phyloP scores from a whole-genome alignment of 495 filamentous ascomycete species.

The Letharia columbiana region DNA sequence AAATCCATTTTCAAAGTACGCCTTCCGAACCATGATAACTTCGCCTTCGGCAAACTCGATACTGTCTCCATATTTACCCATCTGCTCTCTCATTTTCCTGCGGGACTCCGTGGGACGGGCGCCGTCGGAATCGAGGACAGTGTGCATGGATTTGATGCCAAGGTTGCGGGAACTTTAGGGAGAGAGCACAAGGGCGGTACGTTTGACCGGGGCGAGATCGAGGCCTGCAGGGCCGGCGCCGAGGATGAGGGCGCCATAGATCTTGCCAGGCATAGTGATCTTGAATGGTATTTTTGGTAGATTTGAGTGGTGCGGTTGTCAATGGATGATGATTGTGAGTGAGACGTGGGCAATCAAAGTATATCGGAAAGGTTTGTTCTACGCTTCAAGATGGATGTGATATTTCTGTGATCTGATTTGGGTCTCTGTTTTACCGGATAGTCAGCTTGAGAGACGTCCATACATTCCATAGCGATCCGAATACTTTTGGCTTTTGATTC shows the following conservation, averaged over 20 bases:
- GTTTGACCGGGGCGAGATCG: constrained; percentile 34
- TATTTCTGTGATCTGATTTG: too few relatives aligned
- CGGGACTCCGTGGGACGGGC: constrained; percentile 31
- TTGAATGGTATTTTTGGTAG: not conserved
- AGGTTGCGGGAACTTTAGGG: constrained; percentile 9
- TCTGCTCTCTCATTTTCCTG: constrained; percentile 28
- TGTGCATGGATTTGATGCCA: constrained; percentile 25
- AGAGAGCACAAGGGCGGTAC: constrained; percentile 36
- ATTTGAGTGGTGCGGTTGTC: not conserved
- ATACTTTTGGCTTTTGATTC: not conserved
- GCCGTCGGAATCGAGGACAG: constrained; percentile 36
- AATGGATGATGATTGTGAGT: not conserved
- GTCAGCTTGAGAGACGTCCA: not conserved
- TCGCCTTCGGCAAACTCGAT: constrained; percentile 27
- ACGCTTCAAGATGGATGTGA: too few relatives aligned
- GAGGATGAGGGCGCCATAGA: constrained; percentile 39
- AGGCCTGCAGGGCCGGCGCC: constrained; percentile 45
- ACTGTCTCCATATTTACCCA: constrained; percentile 32
- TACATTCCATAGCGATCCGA: not conserved
- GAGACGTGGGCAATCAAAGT: not conserved
- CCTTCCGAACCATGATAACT: constrained; percentile 21
- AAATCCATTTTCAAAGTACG: constrained; percentile 15
- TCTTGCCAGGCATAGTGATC: not conserved
- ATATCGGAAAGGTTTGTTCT: not conserved
- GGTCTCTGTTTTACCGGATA: not conserved